phyloP scores from a whole-genome alignment of 192 early-diverging fungal species.

The Coemansia sp. region DNA sequence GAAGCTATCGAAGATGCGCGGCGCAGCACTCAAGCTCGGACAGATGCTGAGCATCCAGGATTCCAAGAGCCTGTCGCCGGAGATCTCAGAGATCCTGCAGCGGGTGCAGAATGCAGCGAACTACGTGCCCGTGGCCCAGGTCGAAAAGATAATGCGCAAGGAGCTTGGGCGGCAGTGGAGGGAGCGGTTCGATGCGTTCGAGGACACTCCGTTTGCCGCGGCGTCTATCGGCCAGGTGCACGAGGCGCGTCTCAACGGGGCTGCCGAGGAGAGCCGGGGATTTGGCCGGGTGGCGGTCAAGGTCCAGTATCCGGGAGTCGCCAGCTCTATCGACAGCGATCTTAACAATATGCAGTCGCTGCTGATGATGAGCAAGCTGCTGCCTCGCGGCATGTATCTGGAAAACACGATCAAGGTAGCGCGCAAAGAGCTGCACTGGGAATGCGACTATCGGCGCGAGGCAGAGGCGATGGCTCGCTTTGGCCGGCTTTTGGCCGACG shows the following conservation, averaged over 20 bases:
- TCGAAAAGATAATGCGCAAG: constrained; percentile 66
- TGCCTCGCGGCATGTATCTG: constrained; percentile 92
- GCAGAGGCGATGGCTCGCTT: constrained; percentile 75
- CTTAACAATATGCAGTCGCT: constrained; percentile 78
- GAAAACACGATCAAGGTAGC: constrained; percentile 95
- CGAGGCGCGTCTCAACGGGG: constrained; percentile 51
- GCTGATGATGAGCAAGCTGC: constrained; percentile 72
- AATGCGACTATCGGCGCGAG: constrained; percentile 90
- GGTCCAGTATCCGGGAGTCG: constrained; percentile 95
- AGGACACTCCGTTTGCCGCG: constrained; percentile 85
- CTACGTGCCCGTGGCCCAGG: constrained; percentile 89
- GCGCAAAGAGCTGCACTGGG: constrained; percentile 84
- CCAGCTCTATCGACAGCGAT: constrained; percentile 83
- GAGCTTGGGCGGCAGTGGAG: constrained; percentile 76
- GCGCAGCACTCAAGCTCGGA: constrained; percentile 94
- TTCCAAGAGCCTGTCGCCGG: constrained; percentile 68
- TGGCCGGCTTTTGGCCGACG: constrained; percentile 57
- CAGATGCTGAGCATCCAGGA: constrained; percentile 98
- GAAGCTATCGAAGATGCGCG: constrained; percentile 88
- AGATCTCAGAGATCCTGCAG: constrained; percentile 76
- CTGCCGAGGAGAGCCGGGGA: constrained; percentile 14
- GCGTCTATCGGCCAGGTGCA: constrained; percentile 88
- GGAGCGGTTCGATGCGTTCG: constrained; percentile 64
- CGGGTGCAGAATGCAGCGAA: constrained; percentile 93
- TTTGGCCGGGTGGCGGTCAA: constrained; percentile 75